These are phyloP conservation scores for Boletus sensibilis DNA, from an alignment of 768 basidiomycete genomes.

Conservation along the genomic window DNA sequence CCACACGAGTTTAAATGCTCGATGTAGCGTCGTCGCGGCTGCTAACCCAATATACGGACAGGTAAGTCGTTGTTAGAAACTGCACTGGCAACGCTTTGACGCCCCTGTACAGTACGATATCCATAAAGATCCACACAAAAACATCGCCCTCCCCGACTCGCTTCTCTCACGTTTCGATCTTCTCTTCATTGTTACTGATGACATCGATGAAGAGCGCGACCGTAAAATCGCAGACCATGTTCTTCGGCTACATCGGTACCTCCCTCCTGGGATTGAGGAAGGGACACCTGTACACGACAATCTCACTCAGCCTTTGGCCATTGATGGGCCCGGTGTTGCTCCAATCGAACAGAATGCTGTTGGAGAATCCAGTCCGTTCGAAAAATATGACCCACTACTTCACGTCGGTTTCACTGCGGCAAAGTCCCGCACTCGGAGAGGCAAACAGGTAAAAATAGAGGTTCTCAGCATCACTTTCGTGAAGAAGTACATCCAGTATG, in stretches of 20 bases:
- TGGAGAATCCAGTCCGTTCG: constrained; percentile 68
- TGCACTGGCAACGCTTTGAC: constrained; percentile 8
- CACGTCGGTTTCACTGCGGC: constrained; percentile 73
- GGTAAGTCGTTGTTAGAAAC: constrained; percentile 42
- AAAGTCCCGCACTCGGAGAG: constrained; percentile 52
- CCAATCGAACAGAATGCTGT: constrained; percentile 39
- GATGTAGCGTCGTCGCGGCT: constrained; percentile 96
- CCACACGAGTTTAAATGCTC: constrained; percentile 95
- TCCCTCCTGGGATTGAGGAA: constrained; percentile 95
- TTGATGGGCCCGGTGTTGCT: constrained; percentile 67
- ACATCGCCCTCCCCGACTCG: constrained; percentile 97
- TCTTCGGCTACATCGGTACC: constrained; percentile 93
- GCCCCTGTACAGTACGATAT: constrained; percentile 81
- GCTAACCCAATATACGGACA: constrained; percentile 99
- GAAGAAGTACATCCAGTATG: constrained; percentile 98
- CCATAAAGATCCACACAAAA: constrained; percentile 98
- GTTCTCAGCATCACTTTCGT: constrained; percentile 91
- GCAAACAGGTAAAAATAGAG: constrained; percentile 67
- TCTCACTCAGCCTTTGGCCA: constrained; percentile 81
- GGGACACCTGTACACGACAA: constrained; percentile 89
- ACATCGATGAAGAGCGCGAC: constrained; percentile 93
- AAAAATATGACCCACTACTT: constrained; percentile 94
- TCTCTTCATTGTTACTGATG: constrained; percentile 96
- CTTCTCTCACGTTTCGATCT: constrained; percentile 98
- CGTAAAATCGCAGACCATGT: constrained; percentile 97